Conservation (phyloP, 768 basidiomycete species). For the Suillus ampliporus region DNA sequence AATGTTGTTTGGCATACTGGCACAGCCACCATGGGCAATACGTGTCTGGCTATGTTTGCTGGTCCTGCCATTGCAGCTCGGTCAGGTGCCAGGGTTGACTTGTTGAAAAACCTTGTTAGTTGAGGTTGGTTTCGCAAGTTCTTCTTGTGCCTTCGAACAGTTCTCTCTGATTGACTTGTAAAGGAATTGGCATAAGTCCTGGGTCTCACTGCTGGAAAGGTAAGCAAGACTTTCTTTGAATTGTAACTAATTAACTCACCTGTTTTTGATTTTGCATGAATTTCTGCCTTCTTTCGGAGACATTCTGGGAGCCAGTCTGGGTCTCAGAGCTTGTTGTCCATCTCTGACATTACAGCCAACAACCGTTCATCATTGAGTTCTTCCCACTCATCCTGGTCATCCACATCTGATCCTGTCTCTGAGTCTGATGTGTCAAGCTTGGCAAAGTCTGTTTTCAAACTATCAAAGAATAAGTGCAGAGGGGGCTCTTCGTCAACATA, state of each 20-base stretch:
- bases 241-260: slow-evolving; percentile 1
- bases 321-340: slow-evolving; percentile 5
- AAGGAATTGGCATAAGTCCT: background rate
- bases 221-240: background rate
- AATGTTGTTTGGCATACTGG: background rate
- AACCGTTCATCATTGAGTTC: background rate
- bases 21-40: background rate
- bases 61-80: background rate
- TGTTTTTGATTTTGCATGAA: background rate
- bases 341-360: background rate
- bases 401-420: background rate
- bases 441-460: background rate
- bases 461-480: slow-evolving; percentile 2
- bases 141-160: background rate
- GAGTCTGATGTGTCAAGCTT: slow-evolving; percentile 3
- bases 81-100: slow-evolving; percentile 1
- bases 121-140: background rate
- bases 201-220: slow-evolving; percentile 2
- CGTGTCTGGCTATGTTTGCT: background rate
- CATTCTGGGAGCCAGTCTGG: slow-evolving; percentile 10
- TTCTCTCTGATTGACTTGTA: slow-evolving; percentile 5
- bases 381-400: background rate
- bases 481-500: background rate
- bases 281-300: slow-evolving; percentile 8
- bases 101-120: too few relatives aligned